Base-by-base conservation (phyloP, 31 red algal species). In the Bonnemaisonia californica region DNA sequence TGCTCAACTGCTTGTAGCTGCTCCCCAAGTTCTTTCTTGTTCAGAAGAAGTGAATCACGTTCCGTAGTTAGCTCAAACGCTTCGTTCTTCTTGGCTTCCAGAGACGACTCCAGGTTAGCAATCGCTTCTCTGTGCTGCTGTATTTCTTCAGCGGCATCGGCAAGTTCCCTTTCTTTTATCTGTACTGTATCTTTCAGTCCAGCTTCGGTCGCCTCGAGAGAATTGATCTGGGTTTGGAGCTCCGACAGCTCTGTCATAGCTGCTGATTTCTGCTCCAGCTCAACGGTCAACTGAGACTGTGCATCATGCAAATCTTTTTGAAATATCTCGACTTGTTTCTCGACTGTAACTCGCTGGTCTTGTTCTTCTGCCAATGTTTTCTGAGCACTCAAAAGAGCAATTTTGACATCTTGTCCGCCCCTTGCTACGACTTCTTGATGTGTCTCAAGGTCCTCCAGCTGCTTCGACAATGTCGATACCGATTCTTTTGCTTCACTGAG, bases 1-100 rank as follows among this genome's bases (percentile, higher is more conserved):
- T 54, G 47, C 3, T 37, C 72, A 36, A 54, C 54, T 39, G 39
- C 54, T 24, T 76, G 51, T 1, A 76, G 30, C 24, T 47, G 57
- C 35, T 76, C 39, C 33, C 39, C 51, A 1, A 76, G 35, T 22
- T 76, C 54, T 21, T 47, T 39, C 4, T 11, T 60, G 16, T 51
- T 51, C 45, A 11, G 9, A 7, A 51, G 45, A 16, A 51, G 45
- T 51, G 45, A 7, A 16, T 51, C 45, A 16, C 45, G 45, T 51
- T 51, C 45, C 7, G 45, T 16, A 7, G 16, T 16, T 7, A 51
- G 9, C 16, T 16, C 45, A 16, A 16, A 7, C 7, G 16, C 16
- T 51, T 51, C 45, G 7, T 51, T 16, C 45, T 51, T 51, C 7
- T 51, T 7, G 16, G 45, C 7, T 16, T 51, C 9, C 45, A 51